Conservation (phyloP, 2,329 filamentous ascomycete genomes). For the Fusarium cyanostomum region DNA sequence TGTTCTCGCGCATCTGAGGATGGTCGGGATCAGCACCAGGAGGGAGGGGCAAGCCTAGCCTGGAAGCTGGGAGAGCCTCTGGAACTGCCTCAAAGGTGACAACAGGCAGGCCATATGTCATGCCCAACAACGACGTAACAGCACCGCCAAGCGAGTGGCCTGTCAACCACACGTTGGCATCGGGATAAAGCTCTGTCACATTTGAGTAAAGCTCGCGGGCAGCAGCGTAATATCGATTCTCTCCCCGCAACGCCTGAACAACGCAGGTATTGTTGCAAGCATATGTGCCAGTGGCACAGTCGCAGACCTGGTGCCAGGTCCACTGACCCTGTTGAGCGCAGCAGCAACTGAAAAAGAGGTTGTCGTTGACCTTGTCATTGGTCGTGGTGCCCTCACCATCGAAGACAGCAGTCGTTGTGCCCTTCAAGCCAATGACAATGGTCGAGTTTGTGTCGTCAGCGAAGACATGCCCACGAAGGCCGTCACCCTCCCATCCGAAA, state of each 20-base stretch:
- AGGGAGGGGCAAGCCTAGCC: slow-evolving; percentile 85
- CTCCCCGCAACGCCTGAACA: slow-evolving; percentile 74
- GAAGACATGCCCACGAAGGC: slow-evolving; percentile 91
- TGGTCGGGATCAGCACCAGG: slow-evolving; percentile 77
- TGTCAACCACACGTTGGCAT: slow-evolving; percentile 85
- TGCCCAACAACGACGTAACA: slow-evolving; percentile 84
- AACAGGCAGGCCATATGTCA: slow-evolving; percentile 91
- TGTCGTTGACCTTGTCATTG: slow-evolving; percentile 98
- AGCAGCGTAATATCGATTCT: slow-evolving; percentile 92
- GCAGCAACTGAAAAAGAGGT: slow-evolving; percentile 97
- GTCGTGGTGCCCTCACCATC: slow-evolving; percentile 97
- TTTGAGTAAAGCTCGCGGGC: slow-evolving; percentile 91
- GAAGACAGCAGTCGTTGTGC: slow-evolving; percentile 88
- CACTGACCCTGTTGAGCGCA: slow-evolving; percentile 93
- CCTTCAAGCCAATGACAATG: slow-evolving; percentile 91
- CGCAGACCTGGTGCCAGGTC: slow-evolving; percentile 91
- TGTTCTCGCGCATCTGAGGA: slow-evolving; percentile 76
- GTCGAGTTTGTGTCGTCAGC: slow-evolving; percentile 87
- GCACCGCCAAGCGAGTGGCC: slow-evolving; percentile 94
- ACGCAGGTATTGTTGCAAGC: slow-evolving; percentile 95
- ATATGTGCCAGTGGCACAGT: slow-evolving; percentile 88
- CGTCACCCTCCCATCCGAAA: slow-evolving; percentile 93
- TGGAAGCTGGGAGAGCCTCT: slow-evolving; percentile 84
- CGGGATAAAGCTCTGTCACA: slow-evolving; percentile 86
- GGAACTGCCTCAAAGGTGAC: slow-evolving; percentile 94